Percentiles rank a stretch among this genome's conserved stretches.
These are phyloP conservation scores for Neoscytalidium dimidiatum DNA, from an alignment of 2,329 filamentous ascomycete species.

Conservation along the genomic window DNA sequence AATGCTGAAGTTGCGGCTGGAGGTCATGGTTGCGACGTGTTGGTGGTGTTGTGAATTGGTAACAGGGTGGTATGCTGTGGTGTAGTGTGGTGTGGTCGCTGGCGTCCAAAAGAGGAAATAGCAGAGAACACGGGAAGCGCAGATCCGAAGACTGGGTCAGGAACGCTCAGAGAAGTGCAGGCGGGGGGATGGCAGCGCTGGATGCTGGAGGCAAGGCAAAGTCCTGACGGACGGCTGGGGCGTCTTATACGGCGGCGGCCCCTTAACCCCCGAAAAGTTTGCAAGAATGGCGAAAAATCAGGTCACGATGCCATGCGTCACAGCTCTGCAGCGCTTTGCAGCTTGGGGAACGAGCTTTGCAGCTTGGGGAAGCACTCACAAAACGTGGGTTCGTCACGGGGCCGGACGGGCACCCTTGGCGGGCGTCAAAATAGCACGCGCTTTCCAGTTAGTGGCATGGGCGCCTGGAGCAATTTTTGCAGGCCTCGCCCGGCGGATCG, in stretches of 20 bases:
- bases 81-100: not conserved
- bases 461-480: slow-evolving; percentile 27
- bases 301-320: slow-evolving; percentile 20
- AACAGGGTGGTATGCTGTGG: no score
- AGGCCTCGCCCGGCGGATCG: not conserved
- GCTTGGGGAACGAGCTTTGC: slow-evolving; percentile 21
- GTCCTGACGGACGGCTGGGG: not conserved
- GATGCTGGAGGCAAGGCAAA: not conserved
- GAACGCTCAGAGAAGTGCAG: not conserved
- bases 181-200: not conserved
- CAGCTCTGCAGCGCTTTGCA: slow-evolving; percentile 19
- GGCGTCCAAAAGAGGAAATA: slow-evolving; percentile 15
- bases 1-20: slow-evolving; percentile 51
- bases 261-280: slow-evolving; percentile 14
- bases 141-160: slow-evolving; percentile 1
- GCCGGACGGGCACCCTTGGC: not conserved
- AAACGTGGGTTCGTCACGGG: slow-evolving; percentile 13
- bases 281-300: slow-evolving; percentile 15
- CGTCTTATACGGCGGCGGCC: slow-evolving; percentile 17
- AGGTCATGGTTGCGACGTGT: slow-evolving; percentile 31
- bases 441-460: slow-evolving; percentile 48
- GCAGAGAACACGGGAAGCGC: slow-evolving; percentile 7
- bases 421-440: slow-evolving; percentile 22
- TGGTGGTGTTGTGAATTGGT: slow-evolving; percentile 13
- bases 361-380: slow-evolving; percentile 19